A percentile compares a stretch with the other conserved stretches of the same genome.
Conservation (phyloP, 169 alveolate species). For the Eimeria maxima region DNA sequence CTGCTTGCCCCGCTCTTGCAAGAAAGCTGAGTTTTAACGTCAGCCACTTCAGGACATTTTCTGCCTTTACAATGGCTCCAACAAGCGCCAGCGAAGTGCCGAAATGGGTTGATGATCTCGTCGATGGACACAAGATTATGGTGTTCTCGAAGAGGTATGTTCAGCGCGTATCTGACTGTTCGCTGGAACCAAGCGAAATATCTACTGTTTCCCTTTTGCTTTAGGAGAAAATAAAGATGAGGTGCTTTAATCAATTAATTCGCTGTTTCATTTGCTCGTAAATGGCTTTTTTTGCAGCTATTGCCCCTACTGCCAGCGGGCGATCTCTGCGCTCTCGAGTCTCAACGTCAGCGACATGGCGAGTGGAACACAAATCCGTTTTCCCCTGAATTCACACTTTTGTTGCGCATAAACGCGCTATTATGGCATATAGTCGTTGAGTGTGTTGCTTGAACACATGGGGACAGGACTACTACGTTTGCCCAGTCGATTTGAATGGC, state of each 20-base stretch:
- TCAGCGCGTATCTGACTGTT: neutral
- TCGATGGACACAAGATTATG: slow-evolving; percentile 33
- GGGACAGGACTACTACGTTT: too few species aligned
- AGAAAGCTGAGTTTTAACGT: neutral
- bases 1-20: neutral
- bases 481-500: too few species aligned
- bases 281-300: slow-evolving; percentile 35
- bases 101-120: slow-evolving; percentile 52
- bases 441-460: too few species aligned
- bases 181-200: neutral
- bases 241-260: neutral
- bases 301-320: slow-evolving; percentile 83
- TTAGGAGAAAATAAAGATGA: neutral
- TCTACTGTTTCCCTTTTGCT: neutral
- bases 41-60: neutral
- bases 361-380: neutral
- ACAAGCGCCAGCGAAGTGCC: slow-evolving; percentile 43
- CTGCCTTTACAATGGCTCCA: slow-evolving; percentile 28
- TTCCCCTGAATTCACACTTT: neutral
- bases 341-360: slow-evolving; percentile 81
- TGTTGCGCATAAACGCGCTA: neutral
- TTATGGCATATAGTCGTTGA: too few species aligned
- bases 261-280: neutral
- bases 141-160: slow-evolving; percentile 77
- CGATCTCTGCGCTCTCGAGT: slow-evolving; percentile 69